A percentile compares a stretch with the other conserved stretches of the same genome.
Conservation (phyloP, 2,329 filamentous ascomycete species). For the Sordariomycetes sp. region DNA sequence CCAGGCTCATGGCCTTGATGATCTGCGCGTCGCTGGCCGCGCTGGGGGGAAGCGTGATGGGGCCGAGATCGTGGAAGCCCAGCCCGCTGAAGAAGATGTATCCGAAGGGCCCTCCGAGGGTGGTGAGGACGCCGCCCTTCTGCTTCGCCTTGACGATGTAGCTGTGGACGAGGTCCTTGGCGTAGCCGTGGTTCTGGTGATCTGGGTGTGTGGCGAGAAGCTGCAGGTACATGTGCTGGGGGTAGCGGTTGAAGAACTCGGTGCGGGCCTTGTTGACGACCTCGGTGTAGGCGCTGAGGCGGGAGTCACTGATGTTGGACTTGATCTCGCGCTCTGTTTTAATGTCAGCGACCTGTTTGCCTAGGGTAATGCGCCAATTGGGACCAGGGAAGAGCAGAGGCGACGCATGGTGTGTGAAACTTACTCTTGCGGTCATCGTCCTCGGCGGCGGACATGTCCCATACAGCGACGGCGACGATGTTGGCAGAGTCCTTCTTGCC, state of each 20-base stretch:
- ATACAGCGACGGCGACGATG: constrained; percentile 8
- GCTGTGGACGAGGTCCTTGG: constrained; percentile 8
- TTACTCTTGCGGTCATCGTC: constrained; percentile 5
- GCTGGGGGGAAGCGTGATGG: constrained; percentile 5
- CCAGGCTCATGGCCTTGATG: constrained; percentile 6
- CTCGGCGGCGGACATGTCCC: constrained; percentile 8
- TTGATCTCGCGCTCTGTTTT: constrained; percentile 1
- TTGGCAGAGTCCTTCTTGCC: constrained; percentile 2
- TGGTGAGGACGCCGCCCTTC: constrained; percentile 7
- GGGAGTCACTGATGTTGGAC: constrained; percentile 3
- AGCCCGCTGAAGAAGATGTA: constrained; percentile 10
- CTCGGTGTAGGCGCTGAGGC: constrained; percentile 4
- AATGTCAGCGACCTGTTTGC: background rate
- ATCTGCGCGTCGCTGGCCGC: constrained; percentile 4
- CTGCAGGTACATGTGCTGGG: constrained; percentile 7
- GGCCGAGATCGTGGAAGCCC: constrained; percentile 8
- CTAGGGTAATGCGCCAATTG: background rate
- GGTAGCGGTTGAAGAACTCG: constrained; percentile 6
- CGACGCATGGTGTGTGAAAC: no score
- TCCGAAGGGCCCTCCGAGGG: constrained; percentile 8
- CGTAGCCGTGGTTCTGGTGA: constrained; percentile 8
- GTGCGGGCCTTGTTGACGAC: constrained; percentile 4
- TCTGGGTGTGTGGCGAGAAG: constrained; percentile 9
- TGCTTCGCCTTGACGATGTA: constrained; percentile 6
- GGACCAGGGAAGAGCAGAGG: background rate